A percentile compares a stretch with the other conserved stretches of the same genome.
phyloP scores from a whole-genome alignment of 306 rosid genomes.

The Calophaca sinica region DNA sequence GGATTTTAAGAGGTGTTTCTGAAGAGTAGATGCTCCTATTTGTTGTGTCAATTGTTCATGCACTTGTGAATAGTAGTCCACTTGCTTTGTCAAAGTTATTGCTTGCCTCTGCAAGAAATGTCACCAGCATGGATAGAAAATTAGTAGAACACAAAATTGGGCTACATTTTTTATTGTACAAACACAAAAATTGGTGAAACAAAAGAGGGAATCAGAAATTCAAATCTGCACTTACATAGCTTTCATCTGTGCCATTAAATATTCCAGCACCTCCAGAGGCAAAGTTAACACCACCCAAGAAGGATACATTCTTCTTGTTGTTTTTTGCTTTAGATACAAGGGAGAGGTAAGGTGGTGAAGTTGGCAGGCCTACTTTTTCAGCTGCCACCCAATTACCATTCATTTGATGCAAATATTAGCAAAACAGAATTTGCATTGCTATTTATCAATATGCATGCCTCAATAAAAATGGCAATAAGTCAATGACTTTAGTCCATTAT shows the following conservation, averaged over 20 bases:
- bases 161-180: background rate
- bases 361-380: conserved; percentile 68
- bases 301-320: conserved; percentile 35
- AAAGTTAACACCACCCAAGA: conserved; percentile 70
- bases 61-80: too few relatives aligned
- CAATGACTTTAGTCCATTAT: background rate
- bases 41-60: too few relatives aligned
- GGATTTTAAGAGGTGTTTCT: too few relatives aligned
- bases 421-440: background rate
- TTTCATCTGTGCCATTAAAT: conserved; percentile 52
- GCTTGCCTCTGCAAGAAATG: too few relatives aligned
- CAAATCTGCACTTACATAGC: conserved; percentile 55
- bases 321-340: conserved; percentile 44
- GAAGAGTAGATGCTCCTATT: too few relatives aligned
- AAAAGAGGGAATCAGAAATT: background rate
- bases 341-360: conserved; percentile 78
- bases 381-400: conserved; percentile 54
- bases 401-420: conserved; percentile 32
- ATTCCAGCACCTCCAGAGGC: conserved; percentile 96
- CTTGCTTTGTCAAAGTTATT: too few relatives aligned
- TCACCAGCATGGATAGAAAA: too few relatives aligned
- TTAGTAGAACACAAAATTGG: background rate
- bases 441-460: background rate
- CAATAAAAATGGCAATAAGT: background rate
- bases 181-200: background rate